phyloP scores from a whole-genome alignment of 768 basidiomycete genomes.

The Trametes cubensis region DNA sequence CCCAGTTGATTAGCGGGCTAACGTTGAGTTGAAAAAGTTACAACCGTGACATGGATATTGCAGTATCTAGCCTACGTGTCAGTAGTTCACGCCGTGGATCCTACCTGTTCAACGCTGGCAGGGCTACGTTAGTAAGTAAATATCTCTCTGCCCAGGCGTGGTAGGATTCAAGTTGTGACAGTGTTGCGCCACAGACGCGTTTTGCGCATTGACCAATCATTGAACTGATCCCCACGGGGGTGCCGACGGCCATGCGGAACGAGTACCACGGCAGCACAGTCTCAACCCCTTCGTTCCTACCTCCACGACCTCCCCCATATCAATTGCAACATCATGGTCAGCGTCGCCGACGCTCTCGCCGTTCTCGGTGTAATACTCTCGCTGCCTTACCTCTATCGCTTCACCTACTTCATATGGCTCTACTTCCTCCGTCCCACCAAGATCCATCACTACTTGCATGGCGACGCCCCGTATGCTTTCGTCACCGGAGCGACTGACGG shows the following conservation, averaged over 20 bases:
- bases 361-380: conserved; percentile 23
- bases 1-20: too few relatives aligned
- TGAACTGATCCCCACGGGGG: background rate
- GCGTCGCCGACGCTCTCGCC: conserved; percentile 19
- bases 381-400: conserved; percentile 22
- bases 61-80: too few relatives aligned
- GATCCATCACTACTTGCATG: conserved; percentile 29
- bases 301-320: background rate
- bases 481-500: conserved; percentile 35
- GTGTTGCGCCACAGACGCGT: background rate
- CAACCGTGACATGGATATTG: too few relatives aligned
- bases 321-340: background rate
- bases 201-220: background rate
- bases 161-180: background rate
- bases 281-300: background rate
- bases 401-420: conserved; percentile 27
- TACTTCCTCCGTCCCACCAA: conserved; percentile 28
- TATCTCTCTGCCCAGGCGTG: too few relatives aligned
- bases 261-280: background rate
- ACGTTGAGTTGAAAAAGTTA: too few relatives aligned
- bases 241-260: background rate
- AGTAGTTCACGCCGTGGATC: too few relatives aligned
- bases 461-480: conserved; percentile 29
- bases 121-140: too few relatives aligned
- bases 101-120: too few relatives aligned